Evolutionary conservation across 495 filamentous ascomycete species (phyloP), one percentile per base, ranked within the genome.

Genomic region (Evernia prunastri): DNA sequence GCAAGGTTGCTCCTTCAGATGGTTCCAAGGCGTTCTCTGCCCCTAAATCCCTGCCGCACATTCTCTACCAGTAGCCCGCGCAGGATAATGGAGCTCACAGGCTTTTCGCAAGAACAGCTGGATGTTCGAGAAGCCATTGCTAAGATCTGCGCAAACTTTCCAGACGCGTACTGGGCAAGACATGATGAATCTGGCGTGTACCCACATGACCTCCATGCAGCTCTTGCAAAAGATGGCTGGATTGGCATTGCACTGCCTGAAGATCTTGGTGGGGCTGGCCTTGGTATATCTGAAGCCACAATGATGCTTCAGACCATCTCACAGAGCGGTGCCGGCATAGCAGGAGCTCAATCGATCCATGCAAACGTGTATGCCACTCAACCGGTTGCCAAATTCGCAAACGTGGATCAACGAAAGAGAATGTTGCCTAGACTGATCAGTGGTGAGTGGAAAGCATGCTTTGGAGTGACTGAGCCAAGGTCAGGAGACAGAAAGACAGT

Each of bases 231-330:
- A 58, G 87, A 87, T 70, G 88, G 89, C n/a, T 92, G 89, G 88
- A 81, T 94, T 23, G 89, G 90, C 10, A 90, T 92, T 68, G 88
- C 89, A 0, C 75, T 92, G 25, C 87, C 88, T 0, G 85, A 88
- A 71, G 79, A 84, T 11, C 80, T 89, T 1, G 89, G 89, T 18
- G 89, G 89, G 8, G 79, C 87, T 23, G 87, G 88, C 11, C 74
- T 94, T 47, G 89, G 89, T 70, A 90, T 92, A 58, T 87, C 86
- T 23, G 89, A 92, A 70, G 89, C 89, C 9, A 90, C 88, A 3
- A 89, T 91, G 83, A 90, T 92, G 87, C 81, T 92, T 78, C 89
- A 92, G 66, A 89, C 88, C 25, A 90, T 92, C 63, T 81, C 87
- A 25, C 88, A 90, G 75, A 84, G 83, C 36, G 88, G 89, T 10